Evolutionary conservation across 768 basidiomycete species (phyloP).

Genomic region (Russula earlei): DNA sequence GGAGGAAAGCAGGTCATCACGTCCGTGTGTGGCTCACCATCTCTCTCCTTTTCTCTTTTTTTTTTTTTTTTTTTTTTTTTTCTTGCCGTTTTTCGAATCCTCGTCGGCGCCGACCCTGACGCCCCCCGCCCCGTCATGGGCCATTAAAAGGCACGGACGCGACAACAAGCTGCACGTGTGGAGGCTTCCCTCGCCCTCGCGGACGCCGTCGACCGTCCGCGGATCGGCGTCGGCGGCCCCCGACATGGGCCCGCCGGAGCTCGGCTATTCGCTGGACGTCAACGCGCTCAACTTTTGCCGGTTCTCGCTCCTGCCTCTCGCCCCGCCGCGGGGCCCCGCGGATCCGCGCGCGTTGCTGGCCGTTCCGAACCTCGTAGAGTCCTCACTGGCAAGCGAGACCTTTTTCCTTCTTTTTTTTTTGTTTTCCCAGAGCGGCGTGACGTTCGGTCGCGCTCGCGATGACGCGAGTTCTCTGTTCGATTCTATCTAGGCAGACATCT

Average conservation of each 20-base stretch:
- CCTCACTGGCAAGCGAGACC: slow-evolving; percentile 49
- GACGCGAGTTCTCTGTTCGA: background rate
- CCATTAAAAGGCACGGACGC: slow-evolving; percentile 66
- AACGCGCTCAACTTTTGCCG: slow-evolving; percentile 94
- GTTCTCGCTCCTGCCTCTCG: slow-evolving; percentile 52
- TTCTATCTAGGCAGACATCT: slow-evolving; percentile 87
- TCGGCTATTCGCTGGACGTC: slow-evolving; percentile 69
- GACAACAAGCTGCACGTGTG: slow-evolving; percentile 83
- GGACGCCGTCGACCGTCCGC: slow-evolving; percentile 34
- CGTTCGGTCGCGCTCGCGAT: background rate
- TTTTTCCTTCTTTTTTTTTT: too few species aligned
- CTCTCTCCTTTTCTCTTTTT: too few species aligned
- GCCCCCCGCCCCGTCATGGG: too few species aligned
- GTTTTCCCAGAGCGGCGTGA: background rate
- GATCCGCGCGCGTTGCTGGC: slow-evolving; percentile 47
- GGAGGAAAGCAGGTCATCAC: slow-evolving; percentile 56
- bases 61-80: too few species aligned
- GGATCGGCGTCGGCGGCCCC: slow-evolving; percentile 45
- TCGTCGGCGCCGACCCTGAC: too few species aligned
- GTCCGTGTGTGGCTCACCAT: slow-evolving; percentile 38
- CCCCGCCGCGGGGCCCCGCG: slow-evolving; percentile 5
- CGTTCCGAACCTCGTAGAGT: slow-evolving; percentile 83
- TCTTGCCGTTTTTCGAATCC: too few species aligned
- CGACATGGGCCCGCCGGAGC: slow-evolving; percentile 38
- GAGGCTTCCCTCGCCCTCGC: slow-evolving; percentile 42